These are phyloP conservation scores for Cornus florida DNA, from an alignment of 148 eudicot genomes.

Conservation along the genomic window DNA sequence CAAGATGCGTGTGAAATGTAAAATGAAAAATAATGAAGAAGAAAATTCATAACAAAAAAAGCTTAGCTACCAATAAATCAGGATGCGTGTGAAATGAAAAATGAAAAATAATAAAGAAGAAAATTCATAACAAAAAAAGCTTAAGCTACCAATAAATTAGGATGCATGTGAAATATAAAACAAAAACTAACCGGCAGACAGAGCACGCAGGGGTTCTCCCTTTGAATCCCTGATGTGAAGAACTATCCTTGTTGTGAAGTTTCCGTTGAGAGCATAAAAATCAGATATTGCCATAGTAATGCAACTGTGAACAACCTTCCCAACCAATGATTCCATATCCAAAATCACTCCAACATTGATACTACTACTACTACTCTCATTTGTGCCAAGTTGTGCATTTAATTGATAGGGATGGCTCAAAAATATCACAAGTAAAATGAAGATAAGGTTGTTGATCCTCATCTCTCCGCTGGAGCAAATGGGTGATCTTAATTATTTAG, in stretches of 20 bases:
- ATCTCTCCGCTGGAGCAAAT: background rate
- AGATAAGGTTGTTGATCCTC: background rate
- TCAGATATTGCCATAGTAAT: conserved; percentile 33
- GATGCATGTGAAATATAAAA: no score
- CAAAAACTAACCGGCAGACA: conserved; percentile 21
- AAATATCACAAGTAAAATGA: background rate
- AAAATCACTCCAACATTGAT: conserved; percentile 12
- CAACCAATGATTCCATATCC: conserved; percentile 22
- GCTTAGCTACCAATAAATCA: no score
- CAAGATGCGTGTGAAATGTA: no score
- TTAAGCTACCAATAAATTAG: no score
- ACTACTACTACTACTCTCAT: background rate
- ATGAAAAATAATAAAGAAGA: no score
- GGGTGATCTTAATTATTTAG: no score
- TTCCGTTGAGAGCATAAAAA: conserved; percentile 28
- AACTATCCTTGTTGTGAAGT: conserved; percentile 23
- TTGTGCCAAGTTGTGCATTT: background rate
- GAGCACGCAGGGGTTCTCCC: conserved; percentile 20
- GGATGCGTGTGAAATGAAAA: no score
- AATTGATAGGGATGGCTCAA: background rate
- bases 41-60: no score
- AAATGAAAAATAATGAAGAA: no score
- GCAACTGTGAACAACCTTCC: conserved; percentile 20
- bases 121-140: no score
- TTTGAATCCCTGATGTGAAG: conserved; percentile 26